Base-by-base conservation (phyloP, 2,329 filamentous ascomycete genomes). In the Thyridium curvatum region DNA sequence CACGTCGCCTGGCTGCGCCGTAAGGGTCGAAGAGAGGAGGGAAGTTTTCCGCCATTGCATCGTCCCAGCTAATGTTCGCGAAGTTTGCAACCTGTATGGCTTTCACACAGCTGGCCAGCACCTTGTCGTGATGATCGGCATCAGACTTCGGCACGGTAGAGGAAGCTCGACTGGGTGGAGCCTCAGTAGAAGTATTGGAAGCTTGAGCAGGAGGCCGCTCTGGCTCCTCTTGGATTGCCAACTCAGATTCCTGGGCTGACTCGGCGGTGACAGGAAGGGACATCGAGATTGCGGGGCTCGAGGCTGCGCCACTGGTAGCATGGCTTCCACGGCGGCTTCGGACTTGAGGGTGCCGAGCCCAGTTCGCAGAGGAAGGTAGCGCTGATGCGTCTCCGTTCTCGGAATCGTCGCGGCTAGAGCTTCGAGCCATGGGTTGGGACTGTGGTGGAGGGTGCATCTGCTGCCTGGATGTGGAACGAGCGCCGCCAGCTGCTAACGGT, bases 361-460 rank as follows among this genome's bases (percentile, higher is more conserved):
- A 98, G 55, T 84, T 96, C 4, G 91, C 93, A 4, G 90, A 89
- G 2, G 90, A 88, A 3, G 93, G 94, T 32, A 98, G 69, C n/a
- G 89, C 93, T 30, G 93, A 89, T 3, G 83, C 82, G 53, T 96
- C 91, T n/a, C 75, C 79, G 52, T 71, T 75, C 40, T 83, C 78
- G 1, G 83, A 80, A 9, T 77, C 82, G 43, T 94, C 86, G 55
- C 86, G 89, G 60, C 84, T 90, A n/a, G 75, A 71, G 44, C 87
- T 82, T 30, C 86, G 76, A 26, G 72, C 73, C 83, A 93, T 89
- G n/a, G 74, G 64, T 47, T 82, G 77, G 4, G 76, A 66, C 12
- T 62, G 60, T 7, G 65, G 58, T 6, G 58, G 44, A 12, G 62
- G 64, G 60, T 54, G 60, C 58, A 61, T 59, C 38, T 74, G 69